Conservation (phyloP, 2,329 filamentous ascomycete species). For the Hypocrella siamensis region DNA sequence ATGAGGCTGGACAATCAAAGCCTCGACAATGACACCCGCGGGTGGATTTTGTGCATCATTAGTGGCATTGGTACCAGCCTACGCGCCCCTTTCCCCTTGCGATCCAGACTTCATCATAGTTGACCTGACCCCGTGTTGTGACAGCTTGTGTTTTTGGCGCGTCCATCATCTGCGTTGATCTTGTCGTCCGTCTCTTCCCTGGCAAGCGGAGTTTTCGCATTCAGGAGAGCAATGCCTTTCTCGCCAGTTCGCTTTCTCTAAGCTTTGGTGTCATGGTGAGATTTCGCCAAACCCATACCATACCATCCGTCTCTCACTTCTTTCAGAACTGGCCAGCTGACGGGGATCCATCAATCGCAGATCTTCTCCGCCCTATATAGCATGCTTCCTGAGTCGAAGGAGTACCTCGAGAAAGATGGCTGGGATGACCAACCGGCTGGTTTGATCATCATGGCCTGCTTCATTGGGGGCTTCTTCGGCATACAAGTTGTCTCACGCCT, state of each 20-base stretch:
- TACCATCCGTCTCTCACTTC: background rate
- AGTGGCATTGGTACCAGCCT: constrained; percentile 47
- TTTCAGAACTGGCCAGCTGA: background rate
- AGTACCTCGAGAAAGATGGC: constrained; percentile 56
- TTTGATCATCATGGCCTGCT: constrained; percentile 52
- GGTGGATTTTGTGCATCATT: constrained; percentile 85
- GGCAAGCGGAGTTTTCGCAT: constrained; percentile 68
- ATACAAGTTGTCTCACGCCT: constrained; percentile 60
- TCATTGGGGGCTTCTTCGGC: constrained; percentile 56
- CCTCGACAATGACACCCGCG: constrained; percentile 67
- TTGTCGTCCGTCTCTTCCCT: constrained; percentile 57
- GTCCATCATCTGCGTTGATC: constrained; percentile 73
- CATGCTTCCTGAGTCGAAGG: constrained; percentile 78
- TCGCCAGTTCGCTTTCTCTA: constrained; percentile 75
- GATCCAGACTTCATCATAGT: background rate
- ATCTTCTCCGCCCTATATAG: constrained; percentile 84
- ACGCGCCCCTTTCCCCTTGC: background rate
- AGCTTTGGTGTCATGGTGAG: constrained; percentile 91
- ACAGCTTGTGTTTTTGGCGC: constrained; percentile 57
- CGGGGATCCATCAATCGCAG: constrained; percentile 25
- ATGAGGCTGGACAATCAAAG: constrained; percentile 21
- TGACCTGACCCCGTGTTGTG: too few relatives aligned
- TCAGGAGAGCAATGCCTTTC: constrained; percentile 74
- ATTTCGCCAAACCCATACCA: background rate
- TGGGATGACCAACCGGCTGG: constrained; percentile 52